Evolutionary conservation across 2,329 filamentous ascomycete genomes (phyloP).

Genomic region (Colletotrichum eremochloae): DNA sequence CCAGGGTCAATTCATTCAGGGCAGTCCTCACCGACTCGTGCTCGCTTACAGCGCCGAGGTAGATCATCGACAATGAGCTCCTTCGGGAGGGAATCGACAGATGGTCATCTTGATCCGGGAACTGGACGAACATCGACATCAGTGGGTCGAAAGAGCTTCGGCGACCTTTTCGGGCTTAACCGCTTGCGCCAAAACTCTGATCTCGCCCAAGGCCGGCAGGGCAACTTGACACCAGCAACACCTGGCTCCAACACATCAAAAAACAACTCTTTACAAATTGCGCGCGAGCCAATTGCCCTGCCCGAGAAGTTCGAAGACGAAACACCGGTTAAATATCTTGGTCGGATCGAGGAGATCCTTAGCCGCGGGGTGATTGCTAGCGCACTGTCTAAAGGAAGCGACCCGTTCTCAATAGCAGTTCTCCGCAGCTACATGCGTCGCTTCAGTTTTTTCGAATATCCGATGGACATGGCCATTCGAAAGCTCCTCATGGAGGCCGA

Average conservation of each 20-base stretch:
- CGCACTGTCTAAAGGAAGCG: constrained; percentile 86
- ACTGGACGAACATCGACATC: constrained; percentile 85
- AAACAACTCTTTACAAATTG: constrained; percentile 84
- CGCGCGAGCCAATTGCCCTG: constrained; percentile 77
- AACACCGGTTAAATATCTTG: constrained; percentile 89
- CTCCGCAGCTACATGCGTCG: constrained; percentile 95
- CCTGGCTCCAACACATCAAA: constrained; percentile 81
- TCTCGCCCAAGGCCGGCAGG: constrained; percentile 73
- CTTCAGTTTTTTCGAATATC: constrained; percentile 95
- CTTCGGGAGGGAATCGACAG: constrained; percentile 77
- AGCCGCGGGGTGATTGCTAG: constrained; percentile 87
- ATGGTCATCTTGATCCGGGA: constrained; percentile 76
- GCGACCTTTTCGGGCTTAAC: constrained; percentile 84
- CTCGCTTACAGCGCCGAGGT: constrained; percentile 72
- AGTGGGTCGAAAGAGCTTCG: constrained; percentile 93
- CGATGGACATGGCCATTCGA: constrained; percentile 96
- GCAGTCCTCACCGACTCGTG: constrained; percentile 77
- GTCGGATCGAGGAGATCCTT: constrained; percentile 83
- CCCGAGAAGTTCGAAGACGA: constrained; percentile 89
- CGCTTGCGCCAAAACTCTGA: constrained; percentile 88
- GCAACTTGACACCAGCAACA: constrained; percentile 76
- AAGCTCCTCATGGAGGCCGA: constrained; percentile 98
- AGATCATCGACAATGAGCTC: constrained; percentile 94
- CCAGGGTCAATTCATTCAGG: constrained; percentile 66
- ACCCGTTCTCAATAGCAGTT: constrained; percentile 85